A percentile compares a stretch with the other conserved stretches of the same genome.
Evolutionary conservation across 2,329 filamentous ascomycete species (phyloP).

Genomic region (Talaromyces atroroseus): DNA sequence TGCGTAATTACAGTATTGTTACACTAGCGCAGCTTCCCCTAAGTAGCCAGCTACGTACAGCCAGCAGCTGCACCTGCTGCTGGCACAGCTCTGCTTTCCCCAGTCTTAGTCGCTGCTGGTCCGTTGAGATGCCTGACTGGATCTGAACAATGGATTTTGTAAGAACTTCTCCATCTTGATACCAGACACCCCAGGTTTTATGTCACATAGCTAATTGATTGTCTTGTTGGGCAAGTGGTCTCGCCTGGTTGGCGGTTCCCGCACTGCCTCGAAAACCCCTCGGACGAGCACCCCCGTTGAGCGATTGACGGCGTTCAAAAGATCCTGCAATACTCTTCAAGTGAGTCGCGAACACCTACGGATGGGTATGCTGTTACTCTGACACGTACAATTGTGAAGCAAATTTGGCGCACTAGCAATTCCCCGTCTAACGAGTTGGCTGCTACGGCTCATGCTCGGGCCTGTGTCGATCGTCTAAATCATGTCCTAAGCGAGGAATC

Average conservation of each 20-base stretch:
- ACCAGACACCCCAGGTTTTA: neutral
- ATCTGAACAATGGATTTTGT: constrained; percentile 7
- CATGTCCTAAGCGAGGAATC: constrained; percentile 81
- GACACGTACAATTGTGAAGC: constrained; percentile 30
- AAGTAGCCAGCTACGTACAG: neutral
- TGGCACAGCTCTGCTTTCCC: neutral
- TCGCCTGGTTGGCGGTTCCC: constrained; percentile 55
- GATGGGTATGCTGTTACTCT: neutral
- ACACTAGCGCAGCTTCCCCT: neutral
- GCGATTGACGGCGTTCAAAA: constrained; percentile 57
- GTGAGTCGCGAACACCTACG: constrained; percentile 16
- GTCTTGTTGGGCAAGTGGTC: constrained; percentile 45
- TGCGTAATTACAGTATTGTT: neutral
- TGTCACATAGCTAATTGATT: neutral
- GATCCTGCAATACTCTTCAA: constrained; percentile 48
- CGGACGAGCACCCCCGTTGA: constrained; percentile 53
- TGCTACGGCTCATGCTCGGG: constrained; percentile 46
- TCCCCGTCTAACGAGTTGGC: constrained; percentile 48
- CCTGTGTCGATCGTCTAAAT: constrained; percentile 52
- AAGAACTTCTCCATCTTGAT: neutral
- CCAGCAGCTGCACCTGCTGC: neutral
- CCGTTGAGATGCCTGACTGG: neutral
- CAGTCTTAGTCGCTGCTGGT: neutral
- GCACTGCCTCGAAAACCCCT: constrained; percentile 44
- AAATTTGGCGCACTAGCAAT: constrained; percentile 56